These are phyloP conservation scores for Fibroporia radiculosa DNA, from an alignment of 768 basidiomycete species.

Conservation along the genomic window DNA sequence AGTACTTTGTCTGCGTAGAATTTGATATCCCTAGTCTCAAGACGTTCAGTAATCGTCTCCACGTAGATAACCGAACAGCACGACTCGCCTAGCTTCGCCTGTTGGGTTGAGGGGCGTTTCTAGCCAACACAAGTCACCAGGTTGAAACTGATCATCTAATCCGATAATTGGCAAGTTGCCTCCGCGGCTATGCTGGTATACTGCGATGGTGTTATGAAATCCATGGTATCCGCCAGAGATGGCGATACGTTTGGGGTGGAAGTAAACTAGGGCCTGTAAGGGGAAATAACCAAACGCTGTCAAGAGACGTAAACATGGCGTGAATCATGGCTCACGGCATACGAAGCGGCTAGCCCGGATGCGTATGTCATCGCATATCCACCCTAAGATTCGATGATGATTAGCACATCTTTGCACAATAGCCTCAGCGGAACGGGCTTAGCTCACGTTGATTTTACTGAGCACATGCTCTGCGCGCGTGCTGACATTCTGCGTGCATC, in stretches of 20 bases:
- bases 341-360: conserved; percentile 70
- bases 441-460: conserved; percentile 52
- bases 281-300: too few relatives aligned
- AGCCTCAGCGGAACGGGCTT: background rate
- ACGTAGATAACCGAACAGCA: background rate
- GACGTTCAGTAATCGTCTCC: background rate
- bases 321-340: conserved; percentile 49
- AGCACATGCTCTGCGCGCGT: conserved; percentile 69
- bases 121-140: conserved; percentile 78
- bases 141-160: conserved; percentile 64
- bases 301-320: background rate
- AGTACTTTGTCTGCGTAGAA: conserved; percentile 73
- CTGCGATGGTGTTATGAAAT: conserved; percentile 52
- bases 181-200: conserved; percentile 47
- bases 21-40: conserved; percentile 55
- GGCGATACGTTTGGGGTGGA: conserved; percentile 70
- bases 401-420: too few relatives aligned
- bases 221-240: conserved; percentile 76
- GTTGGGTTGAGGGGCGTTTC: conserved; percentile 87
- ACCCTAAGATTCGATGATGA: too few relatives aligned
- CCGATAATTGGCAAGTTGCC: conserved; percentile 47
- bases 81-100: conserved; percentile 60
- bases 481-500: conserved; percentile 58
- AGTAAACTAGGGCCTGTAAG: conserved; percentile 62
- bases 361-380: conserved; percentile 73